Evolutionary conservation across 768 basidiomycete genomes (phyloP), one percentile per base, ranked within the genome.

Genomic region (Suillus occidentalis): DNA sequence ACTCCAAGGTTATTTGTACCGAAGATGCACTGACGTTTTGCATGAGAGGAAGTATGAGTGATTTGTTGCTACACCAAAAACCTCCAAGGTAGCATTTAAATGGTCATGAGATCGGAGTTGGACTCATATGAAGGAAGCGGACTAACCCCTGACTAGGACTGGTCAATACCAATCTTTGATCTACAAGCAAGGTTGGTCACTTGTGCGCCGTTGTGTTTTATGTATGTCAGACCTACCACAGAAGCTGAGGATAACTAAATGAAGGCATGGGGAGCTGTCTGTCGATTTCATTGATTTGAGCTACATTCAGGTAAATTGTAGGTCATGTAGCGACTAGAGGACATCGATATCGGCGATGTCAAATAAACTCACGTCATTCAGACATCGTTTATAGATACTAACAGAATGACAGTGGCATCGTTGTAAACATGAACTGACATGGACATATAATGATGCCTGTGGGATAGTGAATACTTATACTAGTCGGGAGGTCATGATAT

Each of bases 141-240:
- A 65, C 88, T 87, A 50, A 87, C 89, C 65, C 76, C 74, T 5
- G 31, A 31, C 31, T 4, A 31, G 31, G 87, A 75, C 40, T 82
- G 76, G 61, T 69, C 69, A 68, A 87, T 82, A 37, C 84, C 84
- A 61, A 89, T 20, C 82, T 82, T 68, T 88, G 87, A 47, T 88
- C 89, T 28, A 78, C 73, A 63, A 91, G 81, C n/a, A 74, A 83
- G 90, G 78, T 90, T 90, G 3, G 78, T 86, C 14, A 89, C 86
- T 75, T 89, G 87, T 6, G 88, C 87, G 39, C 87, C 87, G 34
- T 85, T 83, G 49, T 52, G 22, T 16, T 31, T 3, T 31, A 31
- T 13, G 36, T 25, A 6, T 71, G 50, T 63, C 47, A 60, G 61
- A 53, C 28, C 36, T 34, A 37, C 12, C 6, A 3, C 34, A 56